phyloP scores from a whole-genome alignment of 495 filamentous ascomycete species.

The Bacidia rubella region DNA sequence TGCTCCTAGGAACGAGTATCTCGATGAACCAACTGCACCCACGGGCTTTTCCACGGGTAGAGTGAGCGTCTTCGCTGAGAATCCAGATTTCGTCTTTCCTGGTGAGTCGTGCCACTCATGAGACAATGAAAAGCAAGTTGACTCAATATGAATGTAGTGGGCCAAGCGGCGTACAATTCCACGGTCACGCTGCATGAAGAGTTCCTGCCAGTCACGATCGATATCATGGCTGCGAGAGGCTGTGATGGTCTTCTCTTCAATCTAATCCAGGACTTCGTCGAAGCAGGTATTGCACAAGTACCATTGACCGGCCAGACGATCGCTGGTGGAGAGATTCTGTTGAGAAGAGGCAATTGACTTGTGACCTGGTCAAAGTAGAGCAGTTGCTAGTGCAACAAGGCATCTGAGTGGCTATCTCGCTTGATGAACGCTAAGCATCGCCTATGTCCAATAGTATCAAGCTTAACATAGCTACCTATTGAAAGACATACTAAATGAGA shows the following conservation, averaged over 20 bases:
- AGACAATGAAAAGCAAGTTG: background rate
- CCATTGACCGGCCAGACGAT: slow-evolving; percentile 30
- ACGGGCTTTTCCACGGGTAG: slow-evolving; percentile 18
- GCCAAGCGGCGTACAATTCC: slow-evolving; percentile 38
- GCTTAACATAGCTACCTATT: too few relatives aligned
- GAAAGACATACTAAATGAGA: too few relatives aligned
- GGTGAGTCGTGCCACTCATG: slow-evolving; percentile 12
- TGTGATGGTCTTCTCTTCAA: slow-evolving; percentile 48
- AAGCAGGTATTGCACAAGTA: slow-evolving; percentile 34
- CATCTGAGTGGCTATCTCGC: too few relatives aligned
- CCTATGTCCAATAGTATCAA: too few relatives aligned
- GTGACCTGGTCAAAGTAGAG: background rate
- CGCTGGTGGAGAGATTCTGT: slow-evolving; percentile 13
- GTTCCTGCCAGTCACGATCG: slow-evolving; percentile 43
- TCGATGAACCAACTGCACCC: background rate
- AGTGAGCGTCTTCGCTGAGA: slow-evolving; percentile 34
- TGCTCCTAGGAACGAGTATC: slow-evolving; percentile 25
- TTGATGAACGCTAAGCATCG: background rate
- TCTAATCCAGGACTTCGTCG: slow-evolving; percentile 37
- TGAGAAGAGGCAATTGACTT: slow-evolving; percentile 1
- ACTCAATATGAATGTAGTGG: slow-evolving; percentile 20
- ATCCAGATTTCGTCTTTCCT: slow-evolving; percentile 44
- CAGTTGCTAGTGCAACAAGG: background rate
- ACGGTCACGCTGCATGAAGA: slow-evolving; percentile 40
- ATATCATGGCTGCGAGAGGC: slow-evolving; percentile 45